phyloP scores from a whole-genome alignment of 2,329 filamentous ascomycete genomes.

The Gliomastix tumulicola region DNA sequence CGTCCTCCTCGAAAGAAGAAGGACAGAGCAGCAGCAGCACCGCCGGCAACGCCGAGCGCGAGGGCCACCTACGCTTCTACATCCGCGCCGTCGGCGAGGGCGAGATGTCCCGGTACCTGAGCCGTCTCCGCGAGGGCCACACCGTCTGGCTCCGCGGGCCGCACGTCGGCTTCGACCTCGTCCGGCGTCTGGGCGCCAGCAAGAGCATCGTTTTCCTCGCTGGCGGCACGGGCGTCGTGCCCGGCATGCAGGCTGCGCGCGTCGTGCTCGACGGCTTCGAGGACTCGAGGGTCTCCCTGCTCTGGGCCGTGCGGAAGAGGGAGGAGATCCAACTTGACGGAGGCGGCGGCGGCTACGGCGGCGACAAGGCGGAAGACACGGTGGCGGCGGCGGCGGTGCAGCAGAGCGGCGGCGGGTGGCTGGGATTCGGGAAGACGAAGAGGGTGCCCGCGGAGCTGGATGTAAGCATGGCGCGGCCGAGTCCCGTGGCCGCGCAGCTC shows the following conservation, averaged over 20 bases:
- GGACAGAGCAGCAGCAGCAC: no score
- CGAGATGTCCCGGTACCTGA: slow-evolving; percentile 80
- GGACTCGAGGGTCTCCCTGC: slow-evolving; percentile 49
- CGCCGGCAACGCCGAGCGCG: no score
- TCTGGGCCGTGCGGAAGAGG: slow-evolving; percentile 72
- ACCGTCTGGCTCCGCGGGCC: slow-evolving; percentile 74
- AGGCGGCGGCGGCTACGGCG: no score
- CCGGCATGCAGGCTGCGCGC: slow-evolving; percentile 74
- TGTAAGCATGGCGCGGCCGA: slow-evolving; percentile 12
- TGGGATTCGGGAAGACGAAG: slow-evolving; percentile 13
- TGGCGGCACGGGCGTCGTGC: slow-evolving; percentile 87
- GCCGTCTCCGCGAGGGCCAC: slow-evolving; percentile 53
- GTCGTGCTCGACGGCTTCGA: slow-evolving; percentile 41
- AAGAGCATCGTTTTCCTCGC: slow-evolving; percentile 71
- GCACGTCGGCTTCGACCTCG: slow-evolving; percentile 56
- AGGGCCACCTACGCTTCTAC: slow-evolving; percentile 58
- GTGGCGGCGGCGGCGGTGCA: no score
- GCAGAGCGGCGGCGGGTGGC: slow-evolving; percentile 10
- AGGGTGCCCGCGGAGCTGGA: slow-evolving; percentile 9
- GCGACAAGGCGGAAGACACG: no score
- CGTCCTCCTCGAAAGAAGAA: background rate
- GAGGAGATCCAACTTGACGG: slow-evolving; percentile 45
- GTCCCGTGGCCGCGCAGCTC: slow-evolving; percentile 55
- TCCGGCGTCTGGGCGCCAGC: slow-evolving; percentile 17
- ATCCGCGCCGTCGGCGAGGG: slow-evolving; percentile 73